Conservation (phyloP, 257 asterid genomes). For the Solanum gracilifrons region DNA sequence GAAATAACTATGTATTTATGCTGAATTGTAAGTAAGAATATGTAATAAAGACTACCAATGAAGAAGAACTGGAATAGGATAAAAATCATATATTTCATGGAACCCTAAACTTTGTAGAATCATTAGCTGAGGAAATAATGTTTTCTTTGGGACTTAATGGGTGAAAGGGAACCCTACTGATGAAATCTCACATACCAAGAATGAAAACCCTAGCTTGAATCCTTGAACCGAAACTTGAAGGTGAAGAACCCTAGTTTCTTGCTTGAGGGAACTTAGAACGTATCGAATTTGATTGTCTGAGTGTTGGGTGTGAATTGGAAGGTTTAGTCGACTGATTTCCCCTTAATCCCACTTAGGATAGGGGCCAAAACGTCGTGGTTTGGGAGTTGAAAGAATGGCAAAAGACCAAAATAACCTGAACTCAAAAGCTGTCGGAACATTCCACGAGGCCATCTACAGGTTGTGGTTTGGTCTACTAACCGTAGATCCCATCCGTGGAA, state of each 20-base stretch:
- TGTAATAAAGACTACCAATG: background rate
- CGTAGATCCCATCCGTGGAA: background rate
- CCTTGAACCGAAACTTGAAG: background rate
- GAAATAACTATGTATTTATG: background rate
- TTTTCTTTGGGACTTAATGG: background rate
- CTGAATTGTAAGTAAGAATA: background rate
- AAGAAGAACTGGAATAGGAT: background rate
- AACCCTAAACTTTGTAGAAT: background rate
- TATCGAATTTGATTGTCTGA: too few relatives aligned
- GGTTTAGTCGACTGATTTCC: background rate
- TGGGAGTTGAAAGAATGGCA: background rate
- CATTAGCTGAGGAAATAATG: background rate
- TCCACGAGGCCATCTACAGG: background rate
- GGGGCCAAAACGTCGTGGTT: background rate
- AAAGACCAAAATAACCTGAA: background rate
- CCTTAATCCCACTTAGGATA: background rate
- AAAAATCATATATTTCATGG: too few relatives aligned
- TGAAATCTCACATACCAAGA: background rate
- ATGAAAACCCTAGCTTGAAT: background rate
- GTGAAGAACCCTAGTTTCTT: background rate
- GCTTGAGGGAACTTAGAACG: background rate
- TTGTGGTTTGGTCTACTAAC: background rate
- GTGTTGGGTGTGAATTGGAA: background rate
- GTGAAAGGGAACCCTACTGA: background rate
- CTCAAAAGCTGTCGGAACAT: background rate